Evolutionary conservation across 2,329 filamentous ascomycete species (phyloP), one percentile per base, ranked within the genome.

Genomic region (Sarocladium strictum): DNA sequence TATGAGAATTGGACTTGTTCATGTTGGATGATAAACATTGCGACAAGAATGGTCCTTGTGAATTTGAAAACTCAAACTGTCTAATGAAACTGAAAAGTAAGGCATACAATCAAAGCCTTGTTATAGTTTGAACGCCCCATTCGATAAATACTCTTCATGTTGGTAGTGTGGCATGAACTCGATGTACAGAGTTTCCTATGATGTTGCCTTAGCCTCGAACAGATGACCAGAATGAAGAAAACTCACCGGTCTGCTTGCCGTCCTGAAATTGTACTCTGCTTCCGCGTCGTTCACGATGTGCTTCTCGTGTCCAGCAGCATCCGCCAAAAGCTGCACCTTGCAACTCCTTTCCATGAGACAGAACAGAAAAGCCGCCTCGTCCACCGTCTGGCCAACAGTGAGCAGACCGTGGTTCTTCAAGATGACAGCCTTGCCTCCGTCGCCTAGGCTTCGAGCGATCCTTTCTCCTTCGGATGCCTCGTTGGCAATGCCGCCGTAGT

Each of bases 331-430:
- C 47, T 65, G 57, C 15, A 65, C 54, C 10, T 81, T 76, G 63
- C 86, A 89, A 11, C 77, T 81, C 29, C 81, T 76, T 65, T 90
- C 86, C 69, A 89, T 76, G 5, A 84, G 71, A 0, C 81, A 83
- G 65, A 86, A 89, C 54, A 88, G 67, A 65, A 83, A 89, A 0
- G 85, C 85, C 0, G 87, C 86, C 67, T 90, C 87, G 60, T 90
- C 87, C 1, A 90, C 86, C 0, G 85, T 90, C 4, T 66, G 62
- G 0, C 87, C 87, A 0, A 88, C 85, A 0, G 85, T 89, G 51
- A 90, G 61, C 11, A 90, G 68, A 0, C 87, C 87, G 60, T 90
- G 87, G 64, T 90, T 90, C 55, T 83, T 73, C 45, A 90, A 68
- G 29, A 89, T 85, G 59, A 82, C 74, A 1, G 77, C 84, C 64